These are phyloP conservation scores for Aureobasidium pullulans DNA, from an alignment of 2,329 filamentous ascomycete species.

Conservation along the genomic window DNA sequence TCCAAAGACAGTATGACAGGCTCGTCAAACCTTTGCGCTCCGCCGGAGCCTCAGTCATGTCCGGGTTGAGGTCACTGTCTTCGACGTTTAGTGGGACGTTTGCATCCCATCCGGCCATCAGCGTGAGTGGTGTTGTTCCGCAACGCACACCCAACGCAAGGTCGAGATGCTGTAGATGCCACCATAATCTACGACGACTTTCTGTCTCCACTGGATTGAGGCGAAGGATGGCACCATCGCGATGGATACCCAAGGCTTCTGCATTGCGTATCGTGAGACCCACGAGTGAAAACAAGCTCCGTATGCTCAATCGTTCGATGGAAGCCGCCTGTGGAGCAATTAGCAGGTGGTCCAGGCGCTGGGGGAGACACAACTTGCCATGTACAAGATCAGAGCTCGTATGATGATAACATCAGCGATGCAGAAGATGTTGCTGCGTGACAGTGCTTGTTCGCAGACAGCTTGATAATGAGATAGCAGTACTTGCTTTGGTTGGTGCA, in stretches of 20 bases:
- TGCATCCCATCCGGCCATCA: conserved; percentile 13
- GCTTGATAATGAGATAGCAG: conserved; percentile 5
- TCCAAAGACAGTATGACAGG: conserved; percentile 13
- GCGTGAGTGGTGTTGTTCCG: conserved; percentile 12
- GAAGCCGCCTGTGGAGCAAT: background rate
- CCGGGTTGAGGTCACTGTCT: conserved; percentile 1
- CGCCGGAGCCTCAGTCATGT: conserved; percentile 1
- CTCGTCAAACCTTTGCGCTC: conserved; percentile 12
- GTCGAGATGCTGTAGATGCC: conserved; percentile 22
- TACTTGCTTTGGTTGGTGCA: background rate
- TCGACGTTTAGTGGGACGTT: conserved; percentile 11
- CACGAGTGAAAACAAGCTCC: conserved; percentile 35
- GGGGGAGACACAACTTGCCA: background rate
- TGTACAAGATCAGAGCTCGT: conserved; percentile 10
- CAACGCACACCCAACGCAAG: conserved; percentile 5
- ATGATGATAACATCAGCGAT: background rate
- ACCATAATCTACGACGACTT: conserved; percentile 55
- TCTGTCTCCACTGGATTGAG: conserved; percentile 50
- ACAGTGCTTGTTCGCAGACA: conserved; percentile 4
- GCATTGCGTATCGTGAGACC: conserved; percentile 55
- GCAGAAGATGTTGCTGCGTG: conserved; percentile 2
- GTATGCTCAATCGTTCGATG: background rate
- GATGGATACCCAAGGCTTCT: conserved; percentile 54
- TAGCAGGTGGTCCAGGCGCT: background rate
- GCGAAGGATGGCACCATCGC: conserved; percentile 47